Percentiles rank a stretch among this genome's conserved stretches.
Conservation (phyloP, 768 basidiomycete genomes). For the Mycena latifolia region DNA sequence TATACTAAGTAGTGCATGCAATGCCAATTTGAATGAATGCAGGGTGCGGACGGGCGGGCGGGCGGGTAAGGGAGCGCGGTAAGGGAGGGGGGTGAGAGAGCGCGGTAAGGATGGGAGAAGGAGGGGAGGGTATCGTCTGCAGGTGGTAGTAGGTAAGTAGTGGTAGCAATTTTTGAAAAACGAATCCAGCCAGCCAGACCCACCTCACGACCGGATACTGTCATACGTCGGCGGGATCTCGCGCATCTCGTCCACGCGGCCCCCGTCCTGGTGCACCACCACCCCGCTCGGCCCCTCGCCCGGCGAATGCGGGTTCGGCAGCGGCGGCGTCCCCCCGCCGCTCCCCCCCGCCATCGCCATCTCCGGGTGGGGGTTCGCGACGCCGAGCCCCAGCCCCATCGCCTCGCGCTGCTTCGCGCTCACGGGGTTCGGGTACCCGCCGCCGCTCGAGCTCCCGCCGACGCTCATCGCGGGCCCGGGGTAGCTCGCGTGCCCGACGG, state of each 20-base stretch:
- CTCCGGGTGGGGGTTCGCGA: slow-evolving; percentile 22
- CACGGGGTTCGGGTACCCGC: slow-evolving; percentile 30
- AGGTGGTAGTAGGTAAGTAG: no score
- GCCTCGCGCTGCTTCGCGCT: slow-evolving; percentile 37
- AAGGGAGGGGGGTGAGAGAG: no score
- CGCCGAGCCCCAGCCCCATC: slow-evolving; percentile 19
- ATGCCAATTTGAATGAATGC: no score
- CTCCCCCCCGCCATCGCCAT: slow-evolving; percentile 17
- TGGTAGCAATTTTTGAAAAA: no score
- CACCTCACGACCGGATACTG: slow-evolving; percentile 25
- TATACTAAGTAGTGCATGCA: no score
- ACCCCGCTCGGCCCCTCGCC: slow-evolving; percentile 10
- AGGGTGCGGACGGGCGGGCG: no score
- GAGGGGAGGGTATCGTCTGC: no score
- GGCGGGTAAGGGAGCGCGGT: no score
- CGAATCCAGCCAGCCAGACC: no score
- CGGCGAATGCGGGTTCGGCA: slow-evolving; percentile 35
- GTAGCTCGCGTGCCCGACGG: no score
- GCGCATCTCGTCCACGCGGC: slow-evolving; percentile 21
- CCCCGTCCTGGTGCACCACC: slow-evolving; percentile 35
- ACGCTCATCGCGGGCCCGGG: not conserved
- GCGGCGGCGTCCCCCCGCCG: not conserved
- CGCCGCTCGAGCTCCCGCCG: not conserved
- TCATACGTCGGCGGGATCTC: slow-evolving; percentile 39
- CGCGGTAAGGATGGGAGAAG: no score